These are phyloP conservation scores for Psophocarpus tetragonolobus DNA, from an alignment of 306 rosid species.

Conservation along the genomic window DNA sequence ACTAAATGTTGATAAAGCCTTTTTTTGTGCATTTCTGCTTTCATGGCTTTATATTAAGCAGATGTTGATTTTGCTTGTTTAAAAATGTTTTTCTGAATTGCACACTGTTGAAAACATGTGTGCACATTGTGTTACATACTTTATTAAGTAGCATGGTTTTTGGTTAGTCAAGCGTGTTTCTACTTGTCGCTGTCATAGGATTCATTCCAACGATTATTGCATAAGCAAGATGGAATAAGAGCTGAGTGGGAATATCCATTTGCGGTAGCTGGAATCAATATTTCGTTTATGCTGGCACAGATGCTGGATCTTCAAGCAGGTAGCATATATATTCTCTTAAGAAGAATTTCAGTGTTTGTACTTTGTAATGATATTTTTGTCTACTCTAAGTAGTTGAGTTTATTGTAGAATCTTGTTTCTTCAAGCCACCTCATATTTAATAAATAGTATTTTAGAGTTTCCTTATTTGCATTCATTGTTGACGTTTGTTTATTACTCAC, in stretches of 20 bases:
- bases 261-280: constrained; percentile 93
- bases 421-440: neutral
- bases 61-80: neutral
- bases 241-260: constrained; percentile 99
- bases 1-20: neutral
- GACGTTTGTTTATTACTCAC: neutral
- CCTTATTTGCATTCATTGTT: neutral
- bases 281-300: constrained; percentile 82
- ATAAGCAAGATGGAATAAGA: constrained; percentile 80
- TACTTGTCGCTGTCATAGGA: constrained; percentile 56
- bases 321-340: constrained; percentile 34
- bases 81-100: neutral
- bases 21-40: neutral
- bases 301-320: constrained; percentile 95
- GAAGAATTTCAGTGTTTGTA: constrained; percentile 19
- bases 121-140: neutral
- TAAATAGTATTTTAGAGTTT: constrained; percentile 2
- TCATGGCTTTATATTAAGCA: neutral
- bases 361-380: neutral
- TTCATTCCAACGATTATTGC: constrained; percentile 77
- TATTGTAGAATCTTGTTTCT: neutral
- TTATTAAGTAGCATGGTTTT: neutral
- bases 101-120: neutral
- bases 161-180: constrained; percentile 18
- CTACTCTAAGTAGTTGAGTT: neutral